phyloP scores from a whole-genome alignment of 768 basidiomycete species.

The Suillus ampliporus region DNA sequence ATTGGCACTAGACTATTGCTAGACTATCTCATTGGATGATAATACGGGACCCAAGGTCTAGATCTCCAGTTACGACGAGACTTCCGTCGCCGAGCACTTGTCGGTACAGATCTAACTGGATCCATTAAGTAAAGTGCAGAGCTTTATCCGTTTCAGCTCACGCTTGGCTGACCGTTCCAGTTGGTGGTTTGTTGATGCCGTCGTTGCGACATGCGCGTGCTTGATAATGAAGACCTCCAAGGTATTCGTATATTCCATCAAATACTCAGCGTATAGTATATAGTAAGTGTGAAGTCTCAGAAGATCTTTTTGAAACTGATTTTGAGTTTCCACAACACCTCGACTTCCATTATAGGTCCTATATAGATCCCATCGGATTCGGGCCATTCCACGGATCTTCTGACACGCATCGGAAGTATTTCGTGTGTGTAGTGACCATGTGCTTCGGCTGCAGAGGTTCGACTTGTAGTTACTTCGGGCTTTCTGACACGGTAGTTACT shows the following conservation, averaged over 20 bases:
- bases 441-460: constrained; percentile 2
- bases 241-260: neutral
- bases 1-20: too few relatives aligned
- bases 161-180: neutral
- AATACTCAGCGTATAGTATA: neutral
- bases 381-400: neutral
- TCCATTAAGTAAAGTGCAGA: neutral
- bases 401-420: constrained; percentile 1
- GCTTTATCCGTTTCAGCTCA: neutral
- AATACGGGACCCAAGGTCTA: neutral
- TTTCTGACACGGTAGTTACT: neutral
- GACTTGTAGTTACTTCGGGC: neutral
- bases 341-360: constrained; percentile 5
- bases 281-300: neutral
- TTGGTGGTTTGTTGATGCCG: neutral
- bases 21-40: too few relatives aligned
- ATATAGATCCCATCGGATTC: neutral
- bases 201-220: neutral
- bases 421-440: neutral
- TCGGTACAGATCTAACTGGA: neutral
- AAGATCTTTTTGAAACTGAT: neutral
- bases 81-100: neutral
- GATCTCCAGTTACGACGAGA: neutral
- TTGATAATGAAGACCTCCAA: neutral
- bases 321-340: neutral